These are phyloP conservation scores for Steccherinum ochraceum DNA, from an alignment of 768 basidiomycete genomes.

Conservation along the genomic window DNA sequence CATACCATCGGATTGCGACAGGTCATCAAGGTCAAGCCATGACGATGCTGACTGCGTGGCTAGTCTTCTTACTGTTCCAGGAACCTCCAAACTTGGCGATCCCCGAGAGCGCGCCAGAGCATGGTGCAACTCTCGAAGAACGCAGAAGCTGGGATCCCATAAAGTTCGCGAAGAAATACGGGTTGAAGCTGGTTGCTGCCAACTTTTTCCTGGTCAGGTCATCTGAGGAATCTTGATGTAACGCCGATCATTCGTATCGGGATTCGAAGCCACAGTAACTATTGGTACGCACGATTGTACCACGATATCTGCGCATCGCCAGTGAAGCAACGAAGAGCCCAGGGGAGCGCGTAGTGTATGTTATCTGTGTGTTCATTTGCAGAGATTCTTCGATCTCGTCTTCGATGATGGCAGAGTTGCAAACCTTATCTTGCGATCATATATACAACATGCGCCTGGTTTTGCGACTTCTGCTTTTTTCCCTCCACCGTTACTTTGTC, in stretches of 20 bases:
- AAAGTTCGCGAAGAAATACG: constrained; percentile 43
- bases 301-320: no score
- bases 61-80: constrained; percentile 54
- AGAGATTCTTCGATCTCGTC: no score
- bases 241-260: no score
- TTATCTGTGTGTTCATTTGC: no score
- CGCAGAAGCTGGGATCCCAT: constrained; percentile 51
- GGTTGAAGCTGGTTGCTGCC: constrained; percentile 50
- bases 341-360: no score
- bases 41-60: not conserved
- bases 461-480: not conserved
- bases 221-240: no score
- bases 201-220: constrained; percentile 43
- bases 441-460: not conserved
- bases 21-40: constrained; percentile 5
- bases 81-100: constrained; percentile 43
- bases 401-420: no score
- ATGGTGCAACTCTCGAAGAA: constrained; percentile 35
- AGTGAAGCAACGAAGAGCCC: no score
- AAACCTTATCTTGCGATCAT: not conserved
- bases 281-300: no score
- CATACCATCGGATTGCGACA: not conserved
- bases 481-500: not conserved
- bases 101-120: constrained; percentile 39
- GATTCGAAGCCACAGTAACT: no score